Evolutionary conservation across 768 basidiomycete genomes (phyloP).

Genomic region (Auriscalpium orientale): DNA sequence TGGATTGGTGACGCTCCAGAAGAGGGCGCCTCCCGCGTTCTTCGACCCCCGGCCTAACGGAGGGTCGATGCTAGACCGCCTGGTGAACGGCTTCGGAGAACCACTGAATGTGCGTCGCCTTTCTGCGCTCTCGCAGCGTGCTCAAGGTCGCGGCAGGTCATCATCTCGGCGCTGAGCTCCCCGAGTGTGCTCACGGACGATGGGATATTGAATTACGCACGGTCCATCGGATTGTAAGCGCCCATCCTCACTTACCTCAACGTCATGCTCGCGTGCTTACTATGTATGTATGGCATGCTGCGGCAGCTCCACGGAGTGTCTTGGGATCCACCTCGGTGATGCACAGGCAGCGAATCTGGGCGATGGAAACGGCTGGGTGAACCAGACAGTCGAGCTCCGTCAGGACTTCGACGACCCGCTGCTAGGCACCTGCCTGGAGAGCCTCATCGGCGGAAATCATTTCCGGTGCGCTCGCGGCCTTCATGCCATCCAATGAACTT

Average conservation of each 20-base stretch:
- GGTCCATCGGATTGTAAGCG: slow-evolving; percentile 12
- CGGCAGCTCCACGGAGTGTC: slow-evolving; percentile 19
- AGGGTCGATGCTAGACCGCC: neutral
- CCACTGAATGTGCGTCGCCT: slow-evolving; percentile 10
- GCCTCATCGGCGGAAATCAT: slow-evolving; percentile 18
- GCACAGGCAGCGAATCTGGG: slow-evolving; percentile 39
- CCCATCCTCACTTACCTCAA: neutral
- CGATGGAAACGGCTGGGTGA: slow-evolving; percentile 37
- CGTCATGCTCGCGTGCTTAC: neutral
- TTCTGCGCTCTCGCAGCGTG: neutral
- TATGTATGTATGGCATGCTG: neutral
- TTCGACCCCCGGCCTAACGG: neutral
- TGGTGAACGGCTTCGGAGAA: slow-evolving; percentile 1
- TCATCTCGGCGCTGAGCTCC: slow-evolving; percentile 12
- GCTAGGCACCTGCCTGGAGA: slow-evolving; percentile 36
- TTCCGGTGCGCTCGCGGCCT: slow-evolving; percentile 1
- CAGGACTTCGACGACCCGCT: slow-evolving; percentile 31
- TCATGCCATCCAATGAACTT: no score
- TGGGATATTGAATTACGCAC: slow-evolving; percentile 10
- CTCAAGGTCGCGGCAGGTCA: slow-evolving; percentile 1
- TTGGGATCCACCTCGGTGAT: slow-evolving; percentile 27
- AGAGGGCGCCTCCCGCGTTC: neutral
- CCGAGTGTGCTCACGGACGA: slow-evolving; percentile 6
- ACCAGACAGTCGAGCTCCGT: slow-evolving; percentile 38
- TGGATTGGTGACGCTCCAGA: neutral